Base-by-base conservation (phyloP, 352 stramenopile species). In the Lagenidium sp. region DNA sequence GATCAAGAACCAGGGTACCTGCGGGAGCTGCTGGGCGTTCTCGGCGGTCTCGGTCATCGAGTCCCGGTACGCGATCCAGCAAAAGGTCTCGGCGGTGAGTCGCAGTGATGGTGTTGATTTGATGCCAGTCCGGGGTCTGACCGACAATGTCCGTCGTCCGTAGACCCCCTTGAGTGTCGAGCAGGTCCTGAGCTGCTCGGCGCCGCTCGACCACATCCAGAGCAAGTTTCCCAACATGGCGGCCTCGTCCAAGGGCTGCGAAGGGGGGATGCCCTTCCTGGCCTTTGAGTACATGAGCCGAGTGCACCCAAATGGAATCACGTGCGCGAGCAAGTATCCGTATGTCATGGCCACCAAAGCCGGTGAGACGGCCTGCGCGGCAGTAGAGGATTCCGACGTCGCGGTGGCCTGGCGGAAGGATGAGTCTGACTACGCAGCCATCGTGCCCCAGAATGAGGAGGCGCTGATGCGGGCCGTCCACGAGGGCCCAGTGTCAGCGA, bases 11-110 rank as follows among this genome's bases (percentile, higher is more conserved):
- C 89, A 97, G 47, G 86, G 85, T 21, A 90, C 79, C 23, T 97
- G 90, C 44, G 90, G 90, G 7, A 94, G 82, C 43, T 97, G 90
- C 60, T 97, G 90, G 90, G 90, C 90, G 6, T 97, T 97, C 51
- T 78, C 76, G n/a, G 80, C 72, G 19, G 63, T 89, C 1, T 70
- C 75, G 2, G 75, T 71, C 10, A 63, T 89, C 36, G 81, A 93
- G 50, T 85, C 68, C 18, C 72, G 74, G 20, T 79, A 65, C 44
- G 81, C 81, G n/a, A 93, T 93, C 57, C 66, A 75, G 23, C 60
- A 84, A 18, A 65, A 87, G n/a, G 56, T 83, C 4, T 47, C 53
- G 8, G 81, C 78, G 11, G 66, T 75, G 53, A 10, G 55, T 46
- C 21, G 13, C n/a, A 23, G 24, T 32, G 28, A 15, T 32, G 28